Percentiles rank a stretch among this genome's conserved stretches.
phyloP scores from a whole-genome alignment of 1,284 basidiomycete species.

The Marasmius fiardii region DNA sequence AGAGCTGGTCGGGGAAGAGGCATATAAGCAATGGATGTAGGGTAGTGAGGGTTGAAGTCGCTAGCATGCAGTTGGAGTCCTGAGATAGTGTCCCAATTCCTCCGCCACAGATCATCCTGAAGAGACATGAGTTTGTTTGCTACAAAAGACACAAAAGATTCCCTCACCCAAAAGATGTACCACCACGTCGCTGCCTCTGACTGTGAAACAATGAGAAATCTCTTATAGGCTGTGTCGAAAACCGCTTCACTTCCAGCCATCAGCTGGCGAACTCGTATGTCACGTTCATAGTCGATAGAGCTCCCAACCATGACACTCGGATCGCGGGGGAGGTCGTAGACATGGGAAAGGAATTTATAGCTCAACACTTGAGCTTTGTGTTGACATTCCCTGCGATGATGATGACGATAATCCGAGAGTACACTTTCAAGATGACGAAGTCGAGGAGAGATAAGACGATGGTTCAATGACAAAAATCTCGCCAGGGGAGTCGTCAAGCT shows the following conservation, averaged over 20 bases:
- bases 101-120: slow-evolving; percentile 72
- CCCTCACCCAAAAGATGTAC: slow-evolving; percentile 77
- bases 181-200: slow-evolving; percentile 69
- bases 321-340: slow-evolving; percentile 56
- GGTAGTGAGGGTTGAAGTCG: slow-evolving; percentile 75
- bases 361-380: slow-evolving; percentile 58
- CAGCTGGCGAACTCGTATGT: slow-evolving; percentile 53
- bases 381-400: slow-evolving; percentile 46
- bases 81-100: slow-evolving; percentile 56
- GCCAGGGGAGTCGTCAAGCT: slow-evolving; percentile 62
- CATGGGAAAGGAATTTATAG: slow-evolving; percentile 64
- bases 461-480: slow-evolving; percentile 65
- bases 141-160: neutral
- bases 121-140: slow-evolving; percentile 9
- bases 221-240: slow-evolving; percentile 55
- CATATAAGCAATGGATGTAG: slow-evolving; percentile 72
- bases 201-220: slow-evolving; percentile 50
- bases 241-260: slow-evolving; percentile 46
- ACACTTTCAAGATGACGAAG: slow-evolving; percentile 45
- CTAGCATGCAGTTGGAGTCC: slow-evolving; percentile 43
- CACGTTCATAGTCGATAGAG: slow-evolving; percentile 47
- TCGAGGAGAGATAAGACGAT: slow-evolving; percentile 43
- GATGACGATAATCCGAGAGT: slow-evolving; percentile 52
- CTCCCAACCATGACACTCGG: slow-evolving; percentile 41
- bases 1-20: slow-evolving; percentile 67